phyloP scores from a whole-genome alignment of 495 filamentous ascomycete species.

The Lasiosphaeris hirsuta region DNA sequence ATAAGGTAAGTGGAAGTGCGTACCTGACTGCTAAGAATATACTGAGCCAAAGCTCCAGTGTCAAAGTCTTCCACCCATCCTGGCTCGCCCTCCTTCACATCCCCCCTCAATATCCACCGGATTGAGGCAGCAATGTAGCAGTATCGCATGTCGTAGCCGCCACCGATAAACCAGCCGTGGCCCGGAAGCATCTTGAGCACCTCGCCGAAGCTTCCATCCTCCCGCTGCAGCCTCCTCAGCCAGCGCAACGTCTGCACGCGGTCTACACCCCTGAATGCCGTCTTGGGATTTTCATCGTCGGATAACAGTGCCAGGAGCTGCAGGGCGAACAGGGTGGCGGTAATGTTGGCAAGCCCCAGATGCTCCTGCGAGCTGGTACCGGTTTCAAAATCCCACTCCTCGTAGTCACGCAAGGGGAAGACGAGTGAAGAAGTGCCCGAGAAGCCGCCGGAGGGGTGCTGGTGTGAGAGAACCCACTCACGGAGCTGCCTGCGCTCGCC shows the following conservation, averaged over 20 bases:
- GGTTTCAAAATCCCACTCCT: slow-evolving; percentile 30
- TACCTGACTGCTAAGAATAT: slow-evolving; percentile 57
- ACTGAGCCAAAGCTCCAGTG: slow-evolving; percentile 62
- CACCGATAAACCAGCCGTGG: slow-evolving; percentile 56
- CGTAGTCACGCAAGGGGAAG: slow-evolving; percentile 33
- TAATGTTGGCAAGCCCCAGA: slow-evolving; percentile 79
- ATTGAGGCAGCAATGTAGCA: slow-evolving; percentile 78
- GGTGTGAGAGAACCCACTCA: slow-evolving; percentile 59
- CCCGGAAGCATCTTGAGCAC: slow-evolving; percentile 51
- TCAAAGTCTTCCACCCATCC: slow-evolving; percentile 67
- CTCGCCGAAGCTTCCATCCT: slow-evolving; percentile 91
- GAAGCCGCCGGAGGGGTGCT: slow-evolving; percentile 79
- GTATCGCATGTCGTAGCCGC: slow-evolving; percentile 79
- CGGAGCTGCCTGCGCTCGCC: slow-evolving; percentile 35
- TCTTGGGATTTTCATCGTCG: slow-evolving; percentile 56
- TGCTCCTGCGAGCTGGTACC: slow-evolving; percentile 39
- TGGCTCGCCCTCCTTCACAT: slow-evolving; percentile 47
- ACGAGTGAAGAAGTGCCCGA: slow-evolving; percentile 63
- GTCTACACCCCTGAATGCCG: slow-evolving; percentile 54
- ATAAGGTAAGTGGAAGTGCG: neutral
- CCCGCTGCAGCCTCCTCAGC: slow-evolving; percentile 72
- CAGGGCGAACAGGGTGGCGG: slow-evolving; percentile 86
- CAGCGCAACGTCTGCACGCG: slow-evolving; percentile 65
- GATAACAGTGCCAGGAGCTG: slow-evolving; percentile 69
- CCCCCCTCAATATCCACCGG: slow-evolving; percentile 75